Evolutionary conservation across 129 eudicot genomes (phyloP).

Genomic region (Lactuca saligna): DNA sequence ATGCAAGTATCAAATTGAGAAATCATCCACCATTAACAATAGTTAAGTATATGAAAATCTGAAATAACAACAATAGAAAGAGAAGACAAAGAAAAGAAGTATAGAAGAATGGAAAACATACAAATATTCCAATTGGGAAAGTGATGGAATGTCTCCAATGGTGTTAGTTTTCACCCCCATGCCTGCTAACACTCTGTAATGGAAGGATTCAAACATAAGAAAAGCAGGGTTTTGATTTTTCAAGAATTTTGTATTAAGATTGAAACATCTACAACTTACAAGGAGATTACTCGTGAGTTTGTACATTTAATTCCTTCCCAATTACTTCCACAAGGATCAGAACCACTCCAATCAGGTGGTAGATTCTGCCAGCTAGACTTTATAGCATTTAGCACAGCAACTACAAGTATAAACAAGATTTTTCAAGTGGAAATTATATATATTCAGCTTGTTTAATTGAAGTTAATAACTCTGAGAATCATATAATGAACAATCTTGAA

Average conservation of each 20-base stretch:
- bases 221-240: not conserved
- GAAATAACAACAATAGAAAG: not conserved
- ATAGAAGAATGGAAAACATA: constrained; percentile 40
- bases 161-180: constrained; percentile 45
- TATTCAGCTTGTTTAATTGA: not conserved
- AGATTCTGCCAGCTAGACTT: constrained; percentile 71
- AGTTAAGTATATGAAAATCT: not conserved
- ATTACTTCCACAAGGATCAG: constrained; percentile 77
- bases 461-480: not conserved
- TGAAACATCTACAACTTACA: constrained; percentile 46
- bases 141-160: constrained; percentile 60
- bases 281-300: constrained; percentile 52
- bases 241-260: not conserved
- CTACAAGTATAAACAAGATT: constrained; percentile 34
- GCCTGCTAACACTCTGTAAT: constrained; percentile 62
- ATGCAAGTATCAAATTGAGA: constrained; percentile 17
- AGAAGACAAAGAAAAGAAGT: not conserved
- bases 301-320: constrained; percentile 88
- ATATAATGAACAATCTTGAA: not conserved
- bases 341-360: constrained; percentile 83
- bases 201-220: not conserved
- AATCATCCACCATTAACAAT: not conserved
- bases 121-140: constrained; percentile 60
- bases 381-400: constrained; percentile 51
- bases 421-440: not conserved